Base-by-base conservation (phyloP, 2,329 filamentous ascomycete species). In the Colletotrichum shisoi region DNA sequence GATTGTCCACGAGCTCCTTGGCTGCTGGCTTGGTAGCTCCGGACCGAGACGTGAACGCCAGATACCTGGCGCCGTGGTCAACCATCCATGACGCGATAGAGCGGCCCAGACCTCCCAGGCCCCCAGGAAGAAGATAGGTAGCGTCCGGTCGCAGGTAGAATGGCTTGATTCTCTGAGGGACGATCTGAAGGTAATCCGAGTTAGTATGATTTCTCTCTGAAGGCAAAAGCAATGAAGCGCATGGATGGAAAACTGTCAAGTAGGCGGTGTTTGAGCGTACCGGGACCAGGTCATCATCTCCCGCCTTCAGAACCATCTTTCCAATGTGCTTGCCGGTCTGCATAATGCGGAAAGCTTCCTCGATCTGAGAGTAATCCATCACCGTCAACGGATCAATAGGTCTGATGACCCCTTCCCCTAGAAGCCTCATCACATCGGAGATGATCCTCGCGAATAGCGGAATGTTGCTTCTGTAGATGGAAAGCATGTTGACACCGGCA, bases 261-360 rank as follows among this genome's bases (percentile, higher is more conserved):
- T 8, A 31, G 27, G 27, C 27, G 27, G 7, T 31, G 27, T 31
- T 8, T 31, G 27, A 31, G 1, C 27, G 27, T 31, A 31, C 27
- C 27, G 27, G 27, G 52, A 54, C 27, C 42, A 69, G 49, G 51
- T 70, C 63, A 4, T 68, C 69, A 12, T 62, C 42, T 17, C 62
- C 21, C 31, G 70, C 69, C 11, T 69, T 57, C 2, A 77, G 46
- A 7, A 80, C 73, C 21, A 79, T 74, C 57, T 81, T 81, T 0
- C 78, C 79, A 4, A 77, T 74, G 52, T 79, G 78, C 3, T 72
- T 70, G 1, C 79, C 79, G 40, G 70, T 73, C 57, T 79, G 77
- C 74, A 81, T 73, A 21, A 74, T 72, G 3, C 75, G 70, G 69
- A 81, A 78, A 5, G 42, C 62, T 27, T 70, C 63, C 6, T 63